Evolutionary conservation across 108 stramenopile genomes (phyloP).

Genomic region (Seminavis robusta): DNA sequence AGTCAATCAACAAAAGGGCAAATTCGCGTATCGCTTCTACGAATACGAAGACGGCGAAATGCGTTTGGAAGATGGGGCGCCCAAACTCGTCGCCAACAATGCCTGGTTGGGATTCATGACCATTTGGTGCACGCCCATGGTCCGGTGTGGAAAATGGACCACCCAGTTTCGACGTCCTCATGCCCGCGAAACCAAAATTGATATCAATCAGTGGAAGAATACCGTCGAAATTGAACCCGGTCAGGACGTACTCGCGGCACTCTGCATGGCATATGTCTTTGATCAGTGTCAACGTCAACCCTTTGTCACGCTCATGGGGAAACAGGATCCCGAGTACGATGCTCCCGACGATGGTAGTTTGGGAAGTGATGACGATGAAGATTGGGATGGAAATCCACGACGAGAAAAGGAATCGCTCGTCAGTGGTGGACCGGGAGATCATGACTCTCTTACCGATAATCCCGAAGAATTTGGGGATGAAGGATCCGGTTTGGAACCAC

Average conservation of each 20-base stretch:
- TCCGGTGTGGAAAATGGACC: constrained; percentile 41
- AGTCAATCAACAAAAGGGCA: constrained; percentile 26
- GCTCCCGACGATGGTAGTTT: constrained; percentile 12
- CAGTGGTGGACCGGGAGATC: too few relatives aligned
- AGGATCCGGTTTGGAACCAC: too few relatives aligned
- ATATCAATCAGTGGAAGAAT: constrained; percentile 41
- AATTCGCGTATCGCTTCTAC: constrained; percentile 17
- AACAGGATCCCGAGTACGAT: constrained; percentile 34
- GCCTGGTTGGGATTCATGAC: constrained; percentile 49
- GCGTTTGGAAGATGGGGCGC: not conserved
- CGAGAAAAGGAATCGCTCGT: too few relatives aligned
- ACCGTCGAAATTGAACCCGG: constrained; percentile 34
- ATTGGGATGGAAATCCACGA: too few relatives aligned
- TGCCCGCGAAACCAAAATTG: constrained; percentile 29
- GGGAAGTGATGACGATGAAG: too few relatives aligned
- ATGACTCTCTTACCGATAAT: too few relatives aligned
- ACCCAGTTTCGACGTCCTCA: constrained; percentile 25
- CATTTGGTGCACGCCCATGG: constrained; percentile 39
- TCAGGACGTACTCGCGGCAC: constrained; percentile 36
- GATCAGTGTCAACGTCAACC: constrained; percentile 40
- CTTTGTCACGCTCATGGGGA: constrained; percentile 36
- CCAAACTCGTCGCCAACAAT: constrained; percentile 14
- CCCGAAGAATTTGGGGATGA: too few relatives aligned
- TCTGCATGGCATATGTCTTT: constrained; percentile 47
- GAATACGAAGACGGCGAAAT: not conserved